Conservation (phyloP, 129 eudicot species). For the Chrysanthemum lavandulifolium region DNA sequence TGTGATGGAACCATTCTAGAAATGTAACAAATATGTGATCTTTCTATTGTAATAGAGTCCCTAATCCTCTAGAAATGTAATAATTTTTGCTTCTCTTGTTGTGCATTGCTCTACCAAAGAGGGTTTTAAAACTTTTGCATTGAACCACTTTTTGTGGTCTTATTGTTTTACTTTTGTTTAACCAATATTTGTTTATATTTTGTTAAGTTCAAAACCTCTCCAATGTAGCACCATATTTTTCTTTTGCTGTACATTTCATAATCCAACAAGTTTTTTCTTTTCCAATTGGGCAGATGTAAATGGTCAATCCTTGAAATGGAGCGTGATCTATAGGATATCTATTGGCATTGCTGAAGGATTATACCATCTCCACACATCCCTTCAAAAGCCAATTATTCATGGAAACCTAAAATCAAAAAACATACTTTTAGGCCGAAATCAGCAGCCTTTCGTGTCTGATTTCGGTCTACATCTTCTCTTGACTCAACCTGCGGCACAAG, state of each 20-base stretch:
- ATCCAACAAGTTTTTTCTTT: background rate
- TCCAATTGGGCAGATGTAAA: conserved; percentile 13
- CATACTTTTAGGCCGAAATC: conserved; percentile 14
- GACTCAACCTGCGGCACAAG: background rate
- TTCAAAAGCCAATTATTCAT: conserved; percentile 14
- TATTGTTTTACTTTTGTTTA: background rate
- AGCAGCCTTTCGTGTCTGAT: conserved; percentile 4
- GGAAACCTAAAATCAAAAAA: conserved; percentile 15
- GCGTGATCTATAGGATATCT: background rate
- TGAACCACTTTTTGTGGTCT: background rate
- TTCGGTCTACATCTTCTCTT: conserved; percentile 11
- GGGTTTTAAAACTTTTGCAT: background rate
- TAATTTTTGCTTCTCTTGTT: background rate
- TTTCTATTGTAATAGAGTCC: background rate
- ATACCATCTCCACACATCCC: conserved; percentile 3
- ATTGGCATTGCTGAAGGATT: conserved; percentile 12
- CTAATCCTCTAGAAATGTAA: background rate
- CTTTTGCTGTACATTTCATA: background rate
- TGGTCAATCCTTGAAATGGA: conserved; percentile 7
- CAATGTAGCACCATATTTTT: background rate
- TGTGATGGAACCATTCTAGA: too few relatives aligned
- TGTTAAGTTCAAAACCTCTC: background rate
- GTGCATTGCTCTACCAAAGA: background rate
- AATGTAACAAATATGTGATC: too few relatives aligned
- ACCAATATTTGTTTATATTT: background rate